These are phyloP conservation scores for Lumnitzera racemosa DNA, from an alignment of 345 rosid genomes.

Conservation along the genomic window DNA sequence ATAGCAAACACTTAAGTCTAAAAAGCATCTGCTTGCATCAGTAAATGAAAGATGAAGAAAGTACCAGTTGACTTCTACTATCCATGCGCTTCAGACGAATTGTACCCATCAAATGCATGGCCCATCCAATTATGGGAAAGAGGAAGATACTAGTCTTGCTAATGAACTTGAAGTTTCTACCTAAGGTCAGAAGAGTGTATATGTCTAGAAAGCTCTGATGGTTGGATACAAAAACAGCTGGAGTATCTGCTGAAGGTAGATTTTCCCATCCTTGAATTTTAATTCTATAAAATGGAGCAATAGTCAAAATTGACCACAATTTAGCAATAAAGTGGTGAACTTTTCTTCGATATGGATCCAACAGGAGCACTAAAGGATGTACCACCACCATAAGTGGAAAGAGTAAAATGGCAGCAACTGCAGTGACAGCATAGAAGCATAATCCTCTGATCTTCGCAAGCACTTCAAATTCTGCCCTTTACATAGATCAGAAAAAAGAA, in stretches of 20 bases:
- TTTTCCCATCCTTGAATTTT: slow-evolving; percentile 71
- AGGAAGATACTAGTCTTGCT: slow-evolving; percentile 82
- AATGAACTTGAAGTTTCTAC: slow-evolving; percentile 79
- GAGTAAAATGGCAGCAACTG: slow-evolving; percentile 48
- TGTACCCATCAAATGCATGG: slow-evolving; percentile 77
- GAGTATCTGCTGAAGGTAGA: slow-evolving; percentile 62
- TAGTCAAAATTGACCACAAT: slow-evolving; percentile 57
- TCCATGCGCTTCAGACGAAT: slow-evolving; percentile 92
- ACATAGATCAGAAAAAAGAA: slow-evolving; percentile 16
- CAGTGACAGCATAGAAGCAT: slow-evolving; percentile 61
- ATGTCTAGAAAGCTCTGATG: slow-evolving; percentile 95
- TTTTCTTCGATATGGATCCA: slow-evolving; percentile 65
- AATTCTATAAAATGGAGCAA: slow-evolving; percentile 50
- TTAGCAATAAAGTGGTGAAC: slow-evolving; percentile 65
- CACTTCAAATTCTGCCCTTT: slow-evolving; percentile 48
- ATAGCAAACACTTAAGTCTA: too few relatives aligned
- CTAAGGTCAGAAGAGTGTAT: slow-evolving; percentile 75
- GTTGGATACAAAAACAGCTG: slow-evolving; percentile 86
- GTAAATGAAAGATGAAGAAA: slow-evolving; percentile 1
- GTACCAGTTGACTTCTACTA: slow-evolving; percentile 84
- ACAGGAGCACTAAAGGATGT: slow-evolving; percentile 73
- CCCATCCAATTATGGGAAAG: slow-evolving; percentile 84
- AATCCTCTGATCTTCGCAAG: slow-evolving; percentile 68
- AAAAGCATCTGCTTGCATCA: background rate
- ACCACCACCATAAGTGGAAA: slow-evolving; percentile 54